Conservation (phyloP, 176 grass and related monocot species). For the Tuctoria greenei region DNA sequence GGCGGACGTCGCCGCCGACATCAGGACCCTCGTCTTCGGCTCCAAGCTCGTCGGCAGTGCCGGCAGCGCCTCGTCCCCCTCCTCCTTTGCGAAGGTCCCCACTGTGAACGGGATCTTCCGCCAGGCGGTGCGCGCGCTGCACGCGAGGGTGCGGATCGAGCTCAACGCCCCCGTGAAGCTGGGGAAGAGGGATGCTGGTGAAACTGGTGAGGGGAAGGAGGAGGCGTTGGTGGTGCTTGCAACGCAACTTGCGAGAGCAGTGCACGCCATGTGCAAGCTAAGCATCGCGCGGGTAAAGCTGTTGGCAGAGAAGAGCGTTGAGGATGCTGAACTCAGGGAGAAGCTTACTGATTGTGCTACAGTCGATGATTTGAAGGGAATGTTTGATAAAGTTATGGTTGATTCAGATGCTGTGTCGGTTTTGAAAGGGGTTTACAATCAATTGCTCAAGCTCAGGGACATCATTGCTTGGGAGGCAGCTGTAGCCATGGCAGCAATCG, state of each 20-base stretch:
- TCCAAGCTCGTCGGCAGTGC: constrained; percentile 63
- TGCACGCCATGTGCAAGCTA: constrained; percentile 64
- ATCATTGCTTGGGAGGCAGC: constrained; percentile 91
- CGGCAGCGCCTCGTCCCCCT: constrained; percentile 15
- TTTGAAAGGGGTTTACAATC: constrained; percentile 51
- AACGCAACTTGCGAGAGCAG: constrained; percentile 53
- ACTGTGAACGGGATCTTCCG: constrained; percentile 66
- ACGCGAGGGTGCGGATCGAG: constrained; percentile 67
- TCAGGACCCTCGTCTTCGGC: constrained; percentile 72
- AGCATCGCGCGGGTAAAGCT: constrained; percentile 55
- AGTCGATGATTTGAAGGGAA: constrained; percentile 43
- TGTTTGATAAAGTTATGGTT: constrained; percentile 41
- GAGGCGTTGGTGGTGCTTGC: constrained; percentile 59
- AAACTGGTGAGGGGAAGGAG: constrained; percentile 60
- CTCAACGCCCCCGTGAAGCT: constrained; percentile 75
- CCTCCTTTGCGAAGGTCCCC: constrained; percentile 61
- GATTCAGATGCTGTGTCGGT: constrained; percentile 47
- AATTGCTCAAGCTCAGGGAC: constrained; percentile 75
- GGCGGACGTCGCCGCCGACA: constrained; percentile 71
- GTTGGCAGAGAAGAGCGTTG: constrained; percentile 44
- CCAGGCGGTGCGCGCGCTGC: constrained; percentile 66
- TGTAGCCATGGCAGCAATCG: constrained; percentile 64
- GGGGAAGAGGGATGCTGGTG: constrained; percentile 48
- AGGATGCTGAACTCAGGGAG: constrained; percentile 49
- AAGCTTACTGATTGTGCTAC: constrained; percentile 32